phyloP scores from a whole-genome alignment of 2,329 filamentous ascomycete species.

The Trichoderma gracile region DNA sequence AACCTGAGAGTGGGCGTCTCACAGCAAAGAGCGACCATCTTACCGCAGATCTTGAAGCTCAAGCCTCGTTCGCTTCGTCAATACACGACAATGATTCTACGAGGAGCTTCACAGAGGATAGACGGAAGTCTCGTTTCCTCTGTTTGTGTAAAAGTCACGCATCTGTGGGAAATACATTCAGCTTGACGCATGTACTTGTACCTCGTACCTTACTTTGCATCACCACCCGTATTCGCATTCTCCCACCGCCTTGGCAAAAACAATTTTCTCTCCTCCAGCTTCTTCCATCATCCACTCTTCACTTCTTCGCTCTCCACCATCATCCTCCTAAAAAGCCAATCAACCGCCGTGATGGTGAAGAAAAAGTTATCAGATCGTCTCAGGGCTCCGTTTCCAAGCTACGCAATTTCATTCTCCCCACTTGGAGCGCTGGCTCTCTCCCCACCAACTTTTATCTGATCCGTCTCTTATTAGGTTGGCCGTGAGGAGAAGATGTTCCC shows the following conservation, averaged over 20 bases:
- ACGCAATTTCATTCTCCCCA: slow-evolving; percentile 3
- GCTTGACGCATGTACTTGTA: background rate
- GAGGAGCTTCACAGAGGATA: too few species aligned
- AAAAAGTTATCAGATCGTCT: slow-evolving; percentile 25
- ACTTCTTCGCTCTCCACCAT: background rate
- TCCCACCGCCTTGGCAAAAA: background rate
- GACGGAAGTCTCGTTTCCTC: too few species aligned
- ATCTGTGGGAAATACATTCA: background rate
- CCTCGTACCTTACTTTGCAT: background rate
- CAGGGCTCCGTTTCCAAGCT: background rate
- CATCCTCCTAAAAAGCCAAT: slow-evolving; percentile 4
- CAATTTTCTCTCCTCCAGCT: slow-evolving; percentile 2
- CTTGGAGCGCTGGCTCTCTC: background rate
- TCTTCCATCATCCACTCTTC: too few species aligned
- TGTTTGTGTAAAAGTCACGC: too few species aligned
- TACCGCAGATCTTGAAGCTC: too few species aligned
- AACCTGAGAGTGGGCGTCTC: too few species aligned
- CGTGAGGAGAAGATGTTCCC: background rate
- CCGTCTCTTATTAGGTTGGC: background rate
- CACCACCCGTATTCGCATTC: background rate
- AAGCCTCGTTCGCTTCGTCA: too few species aligned
- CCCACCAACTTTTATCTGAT: slow-evolving; percentile 22
- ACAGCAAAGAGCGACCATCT: too few species aligned
- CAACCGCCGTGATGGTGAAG: background rate
- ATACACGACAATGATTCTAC: too few species aligned